Base-by-base conservation (phyloP, 2,329 filamentous ascomycete species). In the Chaetomiaceae sp. region DNA sequence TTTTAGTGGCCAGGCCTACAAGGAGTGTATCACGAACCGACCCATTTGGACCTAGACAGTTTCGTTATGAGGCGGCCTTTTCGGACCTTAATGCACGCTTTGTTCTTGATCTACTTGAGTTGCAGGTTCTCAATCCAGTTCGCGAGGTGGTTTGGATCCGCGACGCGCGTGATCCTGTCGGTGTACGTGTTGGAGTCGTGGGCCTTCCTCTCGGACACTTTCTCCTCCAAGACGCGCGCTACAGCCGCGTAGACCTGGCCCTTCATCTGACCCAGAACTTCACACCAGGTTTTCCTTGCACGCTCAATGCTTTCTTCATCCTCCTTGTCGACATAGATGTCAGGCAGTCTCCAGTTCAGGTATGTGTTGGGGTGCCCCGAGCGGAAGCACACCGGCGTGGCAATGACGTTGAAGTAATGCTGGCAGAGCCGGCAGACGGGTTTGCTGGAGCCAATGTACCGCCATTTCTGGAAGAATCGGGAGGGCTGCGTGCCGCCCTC, bases 391-490 rank as follows among this genome's bases (percentile, higher is more conserved):
- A 70, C 60, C 0, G 57, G 52, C 2, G 59, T 60, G 0, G 55
- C 50, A 27, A 63, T 59, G 0, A 58, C 55, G 2, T 51, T 39
- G 16, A 72, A 68, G 47, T 68, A 72, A 47, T 68, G 67, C 2
- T 58, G 35, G 19, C 70, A 72, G 1, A 72, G 60, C 2, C 63
- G 63, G 30, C 69, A 72, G 0, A 66, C 60, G 0, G 67, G 68
- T 50, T 72, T 72, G 55, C 68, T 70, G 16, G 60, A 62, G 0
- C 68, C 70, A 17, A 72, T 69, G 44, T 68, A 72, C 23, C 51
- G 62, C 56, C 59, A 66, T 1, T 48, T 41, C 0, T 48, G 23
- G 44, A 68, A 71, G 58, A 68, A 71, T 0, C 23, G n/a, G 1
- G 44, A 30, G 0, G 34, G 5, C 5, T 37, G 34, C 0, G 44